phyloP scores from a whole-genome alignment of 805 yeast species.

The Cyberlindnera mrakii region DNA sequence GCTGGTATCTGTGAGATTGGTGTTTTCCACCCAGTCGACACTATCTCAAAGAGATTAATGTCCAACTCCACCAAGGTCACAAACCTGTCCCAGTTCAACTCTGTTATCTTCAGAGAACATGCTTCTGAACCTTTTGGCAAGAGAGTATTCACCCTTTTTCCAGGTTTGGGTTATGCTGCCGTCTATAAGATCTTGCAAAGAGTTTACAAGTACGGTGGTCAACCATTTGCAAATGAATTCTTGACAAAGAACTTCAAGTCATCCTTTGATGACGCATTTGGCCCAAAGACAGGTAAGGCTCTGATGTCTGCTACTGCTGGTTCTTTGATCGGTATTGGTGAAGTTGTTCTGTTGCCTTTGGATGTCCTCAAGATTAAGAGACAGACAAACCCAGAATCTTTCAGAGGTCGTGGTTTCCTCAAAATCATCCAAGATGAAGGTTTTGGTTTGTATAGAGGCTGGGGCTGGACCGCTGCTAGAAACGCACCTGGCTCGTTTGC shows the following conservation, averaged over 20 bases:
- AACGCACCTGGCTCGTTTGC: slow-evolving; percentile 99
- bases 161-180: slow-evolving; percentile 98
- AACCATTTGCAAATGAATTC: slow-evolving; percentile 95
- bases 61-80: slow-evolving; percentile 69
- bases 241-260: slow-evolving; percentile 67
- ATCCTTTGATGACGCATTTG: slow-evolving; percentile 70
- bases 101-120: slow-evolving; percentile 79
- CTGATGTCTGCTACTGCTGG: slow-evolving; percentile 96
- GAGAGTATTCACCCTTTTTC: slow-evolving; percentile 81
- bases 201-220: slow-evolving; percentile 98
- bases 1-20: slow-evolving; percentile 97
- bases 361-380: slow-evolving; percentile 97
- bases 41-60: slow-evolving; percentile 93
- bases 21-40: slow-evolving; percentile 98
- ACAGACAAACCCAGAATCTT: slow-evolving; percentile 99
- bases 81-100: slow-evolving; percentile 61
- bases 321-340: slow-evolving; percentile 95
- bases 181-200: slow-evolving; percentile 94
- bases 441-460: slow-evolving; percentile 88
- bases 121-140: slow-evolving; percentile 65
- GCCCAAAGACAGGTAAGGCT: slow-evolving; percentile 96
- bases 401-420: slow-evolving; percentile 94
- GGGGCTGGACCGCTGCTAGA: slow-evolving; percentile 99
- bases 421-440: slow-evolving; percentile 89
- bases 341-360: slow-evolving; percentile 87